Evolutionary conservation across 192 early-diverging fungal species (phyloP), one percentile per base, ranked within the genome.

Genomic region (Backusella tarrabulga): DNA sequence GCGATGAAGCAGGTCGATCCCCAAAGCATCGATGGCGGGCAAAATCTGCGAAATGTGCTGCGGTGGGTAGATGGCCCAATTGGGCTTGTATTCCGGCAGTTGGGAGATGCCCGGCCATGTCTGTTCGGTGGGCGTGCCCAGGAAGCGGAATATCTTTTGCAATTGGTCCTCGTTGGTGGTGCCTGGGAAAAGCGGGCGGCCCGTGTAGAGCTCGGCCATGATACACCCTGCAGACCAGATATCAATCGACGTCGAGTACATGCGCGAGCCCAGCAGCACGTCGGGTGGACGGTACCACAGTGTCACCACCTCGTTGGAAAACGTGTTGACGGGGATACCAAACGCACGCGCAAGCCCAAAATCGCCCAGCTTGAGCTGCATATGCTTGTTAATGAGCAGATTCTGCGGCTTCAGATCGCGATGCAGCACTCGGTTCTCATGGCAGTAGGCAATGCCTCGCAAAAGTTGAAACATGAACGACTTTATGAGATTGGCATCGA

Each of bases 171-270:
- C 92, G 70, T 91, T 94, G 77, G 85, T 94, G 26, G 89, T 91
- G 63, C 94, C 94, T 14, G 94, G 92, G 80, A 95, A 95, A 54
- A 95, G 83, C 9, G 93, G 93, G 34, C 91, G 82, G 0, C 93
- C 93, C 6, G 90, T 88, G 79, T 86, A 92, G 92, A 95, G 94
- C 76, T 95, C 94, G 26, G 97, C 97, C 94, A 99, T 97, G 80
- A 99, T 98, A 84, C 97, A 99, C 40, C 97, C 97, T 11, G 93
- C 93, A 42, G 95, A 96, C 97, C 97, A 99, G 34, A 99, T 97
- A 80, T 99, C 97, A 77, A 99, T 98, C 32, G 95, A 94, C 6
- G 93, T 97, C 17, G 92, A 91, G 85, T 99, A 99, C 81, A 93
- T 94, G 71, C 95, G 90, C 38, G 96, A 97, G 6, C 97, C 97